Evolutionary conservation across 192 early-diverging fungal species (phyloP).

Genomic region (Blastocladiella britannica): DNA sequence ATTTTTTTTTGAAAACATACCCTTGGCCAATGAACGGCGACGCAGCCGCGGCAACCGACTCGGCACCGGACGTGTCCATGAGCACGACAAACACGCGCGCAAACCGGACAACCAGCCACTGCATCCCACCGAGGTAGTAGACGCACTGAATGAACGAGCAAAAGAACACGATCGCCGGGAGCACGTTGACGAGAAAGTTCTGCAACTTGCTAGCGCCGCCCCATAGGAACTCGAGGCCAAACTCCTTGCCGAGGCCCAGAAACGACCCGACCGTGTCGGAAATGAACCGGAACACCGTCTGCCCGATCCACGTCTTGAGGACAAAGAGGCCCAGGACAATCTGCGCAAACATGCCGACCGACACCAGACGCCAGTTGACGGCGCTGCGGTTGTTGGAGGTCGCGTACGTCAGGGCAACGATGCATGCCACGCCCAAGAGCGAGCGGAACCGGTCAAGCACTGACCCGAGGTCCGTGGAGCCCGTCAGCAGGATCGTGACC

Average conservation of each 20-base stretch:
- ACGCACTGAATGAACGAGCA: constrained; percentile 61
- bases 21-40: constrained; percentile 69
- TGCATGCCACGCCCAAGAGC: too few relatives aligned
- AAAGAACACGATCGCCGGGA: constrained; percentile 79
- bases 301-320: constrained; percentile 44
- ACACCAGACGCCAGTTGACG: constrained; percentile 56
- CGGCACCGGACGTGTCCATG: constrained; percentile 57
- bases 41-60: constrained; percentile 65
- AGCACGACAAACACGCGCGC: constrained; percentile 39
- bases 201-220: constrained; percentile 19
- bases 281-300: constrained; percentile 50
- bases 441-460: too few relatives aligned
- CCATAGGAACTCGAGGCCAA: constrained; percentile 51
- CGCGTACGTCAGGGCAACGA: too few relatives aligned
- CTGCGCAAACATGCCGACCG: constrained; percentile 46
- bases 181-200: constrained; percentile 44
- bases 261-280: constrained; percentile 29
- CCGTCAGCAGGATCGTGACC: too few relatives aligned
- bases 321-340: constrained; percentile 62
- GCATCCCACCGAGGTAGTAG: constrained; percentile 64
- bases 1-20: too few relatives aligned
- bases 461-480: too few relatives aligned
- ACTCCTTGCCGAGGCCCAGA: constrained; percentile 36
- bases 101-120: constrained; percentile 48
- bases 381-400: constrained; percentile 38